These are phyloP conservation scores for Flaveria linearis DNA, from an alignment of 129 eudicot species.

Conservation along the genomic window DNA sequence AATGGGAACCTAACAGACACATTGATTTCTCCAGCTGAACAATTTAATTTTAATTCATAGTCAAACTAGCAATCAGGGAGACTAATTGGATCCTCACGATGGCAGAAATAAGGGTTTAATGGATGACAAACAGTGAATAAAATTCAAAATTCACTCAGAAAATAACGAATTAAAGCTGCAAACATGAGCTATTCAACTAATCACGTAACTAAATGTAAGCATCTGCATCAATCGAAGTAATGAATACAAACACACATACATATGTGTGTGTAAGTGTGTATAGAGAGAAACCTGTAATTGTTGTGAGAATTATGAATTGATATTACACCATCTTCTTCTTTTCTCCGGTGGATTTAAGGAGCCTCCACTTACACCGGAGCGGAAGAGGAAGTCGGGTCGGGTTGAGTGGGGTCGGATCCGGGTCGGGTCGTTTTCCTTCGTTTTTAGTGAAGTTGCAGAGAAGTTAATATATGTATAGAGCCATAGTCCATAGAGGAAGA, in stretches of 20 bases:
- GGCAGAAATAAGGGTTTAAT: no score
- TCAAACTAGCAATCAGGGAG: background rate
- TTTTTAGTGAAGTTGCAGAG: constrained; percentile 15
- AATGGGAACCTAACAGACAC: background rate
- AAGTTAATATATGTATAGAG: constrained; percentile 15
- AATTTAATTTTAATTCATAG: background rate
- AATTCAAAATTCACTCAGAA: no score
- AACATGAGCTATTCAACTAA: constrained; percentile 3
- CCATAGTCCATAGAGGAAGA: no score
- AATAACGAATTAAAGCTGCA: background rate
- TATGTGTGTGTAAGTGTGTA: background rate
- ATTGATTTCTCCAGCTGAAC: background rate
- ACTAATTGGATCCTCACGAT: background rate
- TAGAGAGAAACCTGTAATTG: constrained; percentile 30
- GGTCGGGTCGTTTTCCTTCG: constrained; percentile 14
- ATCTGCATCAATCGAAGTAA: constrained; percentile 3
- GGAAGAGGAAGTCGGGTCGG: background rate
- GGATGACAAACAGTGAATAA: no score
- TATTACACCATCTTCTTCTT: background rate
- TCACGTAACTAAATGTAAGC: background rate
- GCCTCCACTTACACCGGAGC: background rate
- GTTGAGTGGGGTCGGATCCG: constrained; percentile 9
- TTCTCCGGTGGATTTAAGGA: background rate
- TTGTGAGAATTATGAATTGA: constrained; percentile 1
- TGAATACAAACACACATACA: background rate